These are phyloP conservation scores for Ceratocystis variospora DNA, from an alignment of 2,329 filamentous ascomycete genomes.

Conservation along the genomic window DNA sequence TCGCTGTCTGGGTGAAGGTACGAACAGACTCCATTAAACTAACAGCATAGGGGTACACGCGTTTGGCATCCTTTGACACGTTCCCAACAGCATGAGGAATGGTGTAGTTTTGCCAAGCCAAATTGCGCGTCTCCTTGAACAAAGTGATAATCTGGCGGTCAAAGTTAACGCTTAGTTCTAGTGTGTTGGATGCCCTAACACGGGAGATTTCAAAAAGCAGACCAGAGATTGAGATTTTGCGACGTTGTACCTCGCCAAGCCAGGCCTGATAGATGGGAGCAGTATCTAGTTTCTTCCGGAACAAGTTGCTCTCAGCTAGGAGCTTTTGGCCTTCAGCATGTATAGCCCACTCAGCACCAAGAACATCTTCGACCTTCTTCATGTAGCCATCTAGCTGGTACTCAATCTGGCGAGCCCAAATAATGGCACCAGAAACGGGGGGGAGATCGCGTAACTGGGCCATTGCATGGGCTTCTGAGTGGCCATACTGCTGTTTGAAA, in stretches of 20 bases:
- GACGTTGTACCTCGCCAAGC: constrained; percentile 76
- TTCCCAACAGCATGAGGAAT: constrained; percentile 91
- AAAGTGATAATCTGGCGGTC: constrained; percentile 92
- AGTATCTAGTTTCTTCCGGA: constrained; percentile 92
- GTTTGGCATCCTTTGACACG: constrained; percentile 95
- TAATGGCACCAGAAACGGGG: constrained; percentile 90
- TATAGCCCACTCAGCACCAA: constrained; percentile 86
- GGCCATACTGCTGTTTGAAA: constrained; percentile 97
- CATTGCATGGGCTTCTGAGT: constrained; percentile 97
- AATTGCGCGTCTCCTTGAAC: constrained; percentile 95
- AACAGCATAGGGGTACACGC: constrained; percentile 94
- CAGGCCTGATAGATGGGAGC: constrained; percentile 90
- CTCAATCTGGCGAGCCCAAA: constrained; percentile 96
- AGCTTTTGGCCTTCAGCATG: constrained; percentile 93
- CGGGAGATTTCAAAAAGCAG: constrained; percentile 80
- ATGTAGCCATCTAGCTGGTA: constrained; percentile 91
- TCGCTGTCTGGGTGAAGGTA: constrained; percentile 76
- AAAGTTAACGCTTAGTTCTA: constrained; percentile 91
- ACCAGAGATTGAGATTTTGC: constrained; percentile 82
- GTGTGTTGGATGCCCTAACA: constrained; percentile 71
- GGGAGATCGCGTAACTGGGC: constrained; percentile 90
- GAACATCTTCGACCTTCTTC: constrained; percentile 96
- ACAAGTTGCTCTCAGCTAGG: constrained; percentile 78
- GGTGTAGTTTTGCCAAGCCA: constrained; percentile 87
- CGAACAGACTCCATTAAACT: constrained; percentile 98